phyloP scores from a whole-genome alignment of 2,329 filamentous ascomycete species.

The Cercospora zeae-maydis region DNA sequence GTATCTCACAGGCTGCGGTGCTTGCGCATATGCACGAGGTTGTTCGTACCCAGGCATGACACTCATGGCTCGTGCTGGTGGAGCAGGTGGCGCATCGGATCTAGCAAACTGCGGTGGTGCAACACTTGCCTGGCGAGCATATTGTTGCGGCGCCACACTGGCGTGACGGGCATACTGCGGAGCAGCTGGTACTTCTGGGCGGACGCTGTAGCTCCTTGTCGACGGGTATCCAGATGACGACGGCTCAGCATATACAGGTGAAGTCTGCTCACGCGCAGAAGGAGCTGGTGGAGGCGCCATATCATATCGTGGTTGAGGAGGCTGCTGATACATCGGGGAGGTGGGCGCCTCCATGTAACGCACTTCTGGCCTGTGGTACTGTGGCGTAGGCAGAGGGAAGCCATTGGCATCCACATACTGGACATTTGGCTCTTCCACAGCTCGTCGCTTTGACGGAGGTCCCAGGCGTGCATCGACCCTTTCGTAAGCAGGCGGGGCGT shows the following conservation, averaged over 20 bases:
- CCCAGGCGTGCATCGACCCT: constrained; percentile 36
- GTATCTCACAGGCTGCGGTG: constrained; percentile 35
- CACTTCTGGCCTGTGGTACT: constrained; percentile 13
- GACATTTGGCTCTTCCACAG: constrained; percentile 25
- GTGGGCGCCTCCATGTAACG: constrained; percentile 29
- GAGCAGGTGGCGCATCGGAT: constrained; percentile 17
- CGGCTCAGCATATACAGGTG: constrained; percentile 24
- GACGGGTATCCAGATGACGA: constrained; percentile 14
- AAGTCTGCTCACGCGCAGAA: constrained; percentile 37
- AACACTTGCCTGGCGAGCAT: constrained; percentile 40
- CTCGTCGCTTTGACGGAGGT: constrained; percentile 24
- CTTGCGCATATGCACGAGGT: constrained; percentile 17
- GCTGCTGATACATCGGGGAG: constrained; percentile 30
- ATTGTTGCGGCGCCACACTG: constrained; percentile 44
- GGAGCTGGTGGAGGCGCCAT: constrained; percentile 22
- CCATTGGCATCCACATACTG: constrained; percentile 32
- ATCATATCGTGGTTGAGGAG: constrained; percentile 19
- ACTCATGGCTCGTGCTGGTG: constrained; percentile 38
- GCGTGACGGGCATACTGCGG: constrained; percentile 26
- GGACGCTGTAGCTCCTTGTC: constrained; percentile 32
- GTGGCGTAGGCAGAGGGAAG: constrained; percentile 23
- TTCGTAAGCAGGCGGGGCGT: constrained; percentile 40
- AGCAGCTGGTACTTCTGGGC: constrained; percentile 54
- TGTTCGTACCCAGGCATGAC: constrained; percentile 38
- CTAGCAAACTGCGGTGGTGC: constrained; percentile 41